Percentiles rank a stretch among this genome's conserved stretches.
Conservation (phyloP, 1,284 basidiomycete species). For the Calocybe gambosa region DNA sequence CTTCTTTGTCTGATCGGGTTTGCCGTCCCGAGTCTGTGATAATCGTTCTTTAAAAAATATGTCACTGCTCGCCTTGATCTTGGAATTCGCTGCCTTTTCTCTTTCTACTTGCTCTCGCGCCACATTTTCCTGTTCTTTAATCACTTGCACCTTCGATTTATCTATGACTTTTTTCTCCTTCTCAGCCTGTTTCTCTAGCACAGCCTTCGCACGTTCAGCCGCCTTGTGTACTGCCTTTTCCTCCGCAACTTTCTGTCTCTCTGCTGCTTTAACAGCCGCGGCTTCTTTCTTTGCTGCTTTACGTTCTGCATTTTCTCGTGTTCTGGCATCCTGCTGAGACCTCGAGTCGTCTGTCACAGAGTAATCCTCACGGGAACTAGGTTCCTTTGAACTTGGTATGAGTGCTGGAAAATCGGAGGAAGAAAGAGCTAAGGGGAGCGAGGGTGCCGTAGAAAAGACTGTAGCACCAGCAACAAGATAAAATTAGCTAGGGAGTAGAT, state of each 20-base stretch:
- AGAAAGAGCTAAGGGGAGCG: conserved; percentile 53
- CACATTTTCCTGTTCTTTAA: conserved; percentile 31
- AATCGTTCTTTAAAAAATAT: conserved; percentile 22
- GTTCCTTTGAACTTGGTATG: conserved; percentile 25
- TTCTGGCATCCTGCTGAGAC: conserved; percentile 13
- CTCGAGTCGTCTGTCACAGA: conserved; percentile 7
- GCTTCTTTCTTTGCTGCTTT: conserved; percentile 59
- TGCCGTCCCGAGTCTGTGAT: conserved; percentile 28
- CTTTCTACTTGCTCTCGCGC: conserved; percentile 20
- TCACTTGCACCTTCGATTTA: conserved; percentile 35
- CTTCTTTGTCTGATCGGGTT: conserved; percentile 21
- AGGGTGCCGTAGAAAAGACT: conserved; percentile 42
- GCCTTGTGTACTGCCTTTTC: conserved; percentile 47
- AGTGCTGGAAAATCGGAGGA: conserved; percentile 70
- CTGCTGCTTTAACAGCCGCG: conserved; percentile 52
- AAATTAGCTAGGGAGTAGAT: conserved; percentile 47
- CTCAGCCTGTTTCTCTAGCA: conserved; percentile 37
- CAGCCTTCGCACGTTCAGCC: conserved; percentile 42
- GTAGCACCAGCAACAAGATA: conserved; percentile 34
- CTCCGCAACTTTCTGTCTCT: conserved; percentile 45
- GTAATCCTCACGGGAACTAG: conserved; percentile 14
- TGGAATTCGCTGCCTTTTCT: conserved; percentile 23
- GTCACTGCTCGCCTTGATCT: conserved; percentile 25
- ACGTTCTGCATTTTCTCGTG: conserved; percentile 47
- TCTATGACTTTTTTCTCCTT: conserved; percentile 38